Evolutionary conservation across 257 asterid species (phyloP), one percentile per base, ranked within the genome.

Genomic region (Orobanche coerulescens): DNA sequence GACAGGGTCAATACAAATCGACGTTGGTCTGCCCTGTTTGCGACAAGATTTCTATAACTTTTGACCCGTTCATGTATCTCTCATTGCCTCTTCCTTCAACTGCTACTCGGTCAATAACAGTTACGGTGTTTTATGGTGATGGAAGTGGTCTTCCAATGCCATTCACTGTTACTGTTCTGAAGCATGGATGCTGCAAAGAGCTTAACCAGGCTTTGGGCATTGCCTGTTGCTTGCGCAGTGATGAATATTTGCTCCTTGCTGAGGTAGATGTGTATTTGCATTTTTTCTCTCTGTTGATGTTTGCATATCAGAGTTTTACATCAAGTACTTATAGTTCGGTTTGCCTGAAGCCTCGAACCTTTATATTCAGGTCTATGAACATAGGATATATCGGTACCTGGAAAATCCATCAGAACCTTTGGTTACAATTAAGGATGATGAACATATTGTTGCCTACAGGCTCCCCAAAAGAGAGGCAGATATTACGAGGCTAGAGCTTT

Each of bases 61-160:
- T 88, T 70, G 98, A 93, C 72, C 97, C 98, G 55, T 93, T 89
- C 86, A 89, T 93, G 98, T 89, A 88, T 75, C 76, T 93, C 73
- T 84, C 98, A 5, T 64, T 93, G 79, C 98, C 98, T 23, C 95
- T 93, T 61, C 97, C 98, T 50, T 84, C 98, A 73, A 84, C 90
- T 22, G 95, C 85, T 64, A 88, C 91, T 62, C 74, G 95, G 68
- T 72, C 79, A 31, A 78, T 88, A 87, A 93, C 94, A 10, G 72
- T 84, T 57, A 83, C 98, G 3, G 85, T 93, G 68, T 79, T 89
- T 69, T 81, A 78, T 66, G 95, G 94, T 61, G 95, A 84, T 71
- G 97, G 97, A 62, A 78, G 84, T 71, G 82, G 85, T 65, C 95
- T 93, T 73, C 97, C 98, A 24, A 89, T 82, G 84, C 95, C 98